These are phyloP conservation scores for Aschersonia sp. DNA, from an alignment of 2,329 filamentous ascomycete genomes.

Conservation along the genomic window DNA sequence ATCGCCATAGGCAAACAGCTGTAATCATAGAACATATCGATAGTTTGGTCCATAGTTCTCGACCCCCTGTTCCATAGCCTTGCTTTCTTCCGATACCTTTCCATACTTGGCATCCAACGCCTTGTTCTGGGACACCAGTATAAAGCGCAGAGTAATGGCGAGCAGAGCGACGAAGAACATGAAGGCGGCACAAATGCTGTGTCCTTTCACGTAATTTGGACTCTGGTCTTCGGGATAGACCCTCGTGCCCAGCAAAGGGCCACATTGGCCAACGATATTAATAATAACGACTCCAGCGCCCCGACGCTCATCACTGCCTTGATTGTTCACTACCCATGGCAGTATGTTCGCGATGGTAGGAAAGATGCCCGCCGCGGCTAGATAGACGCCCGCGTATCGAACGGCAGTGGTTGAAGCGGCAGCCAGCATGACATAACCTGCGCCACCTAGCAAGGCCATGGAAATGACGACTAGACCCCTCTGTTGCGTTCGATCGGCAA, in stretches of 20 bases:
- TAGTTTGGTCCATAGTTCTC: constrained; percentile 5
- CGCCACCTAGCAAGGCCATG: constrained; percentile 4
- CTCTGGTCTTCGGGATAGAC: constrained; percentile 3
- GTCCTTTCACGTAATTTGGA: constrained; percentile 2
- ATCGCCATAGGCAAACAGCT: no score
- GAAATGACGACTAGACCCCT: constrained; percentile 4
- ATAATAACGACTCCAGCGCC: constrained; percentile 4
- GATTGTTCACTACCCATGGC: constrained; percentile 5
- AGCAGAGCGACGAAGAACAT: constrained; percentile 7
- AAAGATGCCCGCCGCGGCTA: constrained; percentile 3
- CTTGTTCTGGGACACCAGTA: constrained; percentile 5
- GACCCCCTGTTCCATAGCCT: not conserved
- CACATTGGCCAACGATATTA: constrained; percentile 5
- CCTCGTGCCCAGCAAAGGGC: constrained; percentile 4
- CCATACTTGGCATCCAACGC: constrained; percentile 1
- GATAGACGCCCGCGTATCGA: constrained; percentile 3
- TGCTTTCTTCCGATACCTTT: not conserved
- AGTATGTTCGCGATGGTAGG: constrained; percentile 5
- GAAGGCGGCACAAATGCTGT: constrained; percentile 3
- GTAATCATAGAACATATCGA: constrained; percentile 3
- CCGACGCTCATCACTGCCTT: constrained; percentile 4
- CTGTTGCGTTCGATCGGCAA: constrained; percentile 6
- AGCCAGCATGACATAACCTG: constrained; percentile 4
- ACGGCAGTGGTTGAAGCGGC: not conserved
- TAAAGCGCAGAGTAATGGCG: constrained; percentile 1